A percentile compares a stretch with the other conserved stretches of the same genome.
These are phyloP conservation scores for Emmonsiellopsis sp. DNA, from an alignment of 2,329 filamentous ascomycete species.

Conservation along the genomic window DNA sequence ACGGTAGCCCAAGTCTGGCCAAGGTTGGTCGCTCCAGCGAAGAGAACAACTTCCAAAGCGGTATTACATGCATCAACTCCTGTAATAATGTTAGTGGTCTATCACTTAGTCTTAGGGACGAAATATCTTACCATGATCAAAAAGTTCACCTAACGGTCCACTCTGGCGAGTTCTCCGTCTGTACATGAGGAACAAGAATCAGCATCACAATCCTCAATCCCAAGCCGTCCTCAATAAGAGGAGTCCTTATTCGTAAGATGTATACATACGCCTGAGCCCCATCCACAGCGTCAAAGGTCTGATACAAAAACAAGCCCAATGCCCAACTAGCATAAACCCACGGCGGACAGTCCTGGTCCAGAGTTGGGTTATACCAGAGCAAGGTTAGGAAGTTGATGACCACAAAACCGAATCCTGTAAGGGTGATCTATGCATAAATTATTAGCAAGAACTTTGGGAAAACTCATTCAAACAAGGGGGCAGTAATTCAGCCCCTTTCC, in stretches of 20 bases:
- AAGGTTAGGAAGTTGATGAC: slow-evolving; percentile 82
- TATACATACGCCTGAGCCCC: slow-evolving; percentile 74
- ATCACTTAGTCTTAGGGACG: not conserved
- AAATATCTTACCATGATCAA: slow-evolving; percentile 66
- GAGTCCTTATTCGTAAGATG: slow-evolving; percentile 4
- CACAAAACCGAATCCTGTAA: slow-evolving; percentile 84
- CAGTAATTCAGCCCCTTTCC: not conserved
- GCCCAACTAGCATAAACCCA: slow-evolving; percentile 97
- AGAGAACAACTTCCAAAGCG: slow-evolving; percentile 83
- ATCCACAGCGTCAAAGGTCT: slow-evolving; percentile 97
- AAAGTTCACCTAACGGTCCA: slow-evolving; percentile 88
- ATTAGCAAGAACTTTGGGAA: not conserved
- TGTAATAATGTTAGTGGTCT: slow-evolving; percentile 18
- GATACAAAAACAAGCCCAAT: slow-evolving; percentile 83
- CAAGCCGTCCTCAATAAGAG: not conserved
- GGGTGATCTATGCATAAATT: slow-evolving; percentile 55
- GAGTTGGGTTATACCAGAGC: slow-evolving; percentile 89
- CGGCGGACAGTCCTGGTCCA: slow-evolving; percentile 83
- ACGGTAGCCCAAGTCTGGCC: slow-evolving; percentile 89
- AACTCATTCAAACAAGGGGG: not conserved
- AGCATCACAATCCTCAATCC: not conserved
- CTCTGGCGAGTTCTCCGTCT: slow-evolving; percentile 84
- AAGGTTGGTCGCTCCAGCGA: slow-evolving; percentile 85
- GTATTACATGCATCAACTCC: slow-evolving; percentile 93
- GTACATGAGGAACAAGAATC: slow-evolving; percentile 3